phyloP scores from a whole-genome alignment of 1,284 basidiomycete species.

The Leccinum insigne region DNA sequence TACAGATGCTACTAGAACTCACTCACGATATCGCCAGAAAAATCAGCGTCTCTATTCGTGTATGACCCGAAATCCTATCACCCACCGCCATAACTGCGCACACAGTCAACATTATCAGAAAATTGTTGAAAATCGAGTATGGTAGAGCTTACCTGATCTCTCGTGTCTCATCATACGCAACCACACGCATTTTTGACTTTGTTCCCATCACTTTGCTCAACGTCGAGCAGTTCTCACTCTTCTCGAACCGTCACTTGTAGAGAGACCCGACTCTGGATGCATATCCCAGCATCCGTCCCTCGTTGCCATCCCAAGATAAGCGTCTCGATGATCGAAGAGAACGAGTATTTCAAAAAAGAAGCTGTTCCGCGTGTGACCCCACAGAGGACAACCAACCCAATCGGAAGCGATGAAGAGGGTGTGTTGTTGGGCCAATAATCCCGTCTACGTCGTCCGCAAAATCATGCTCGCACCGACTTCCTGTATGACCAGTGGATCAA shows the following conservation, averaged over 20 bases:
- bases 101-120: neutral
- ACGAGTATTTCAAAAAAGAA: neutral
- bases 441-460: neutral
- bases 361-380: neutral
- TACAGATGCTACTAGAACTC: neutral
- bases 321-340: neutral
- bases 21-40: neutral
- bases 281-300: neutral
- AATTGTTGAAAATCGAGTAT: neutral
- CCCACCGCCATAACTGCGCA: neutral
- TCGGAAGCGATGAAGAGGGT: neutral
- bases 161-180: neutral
- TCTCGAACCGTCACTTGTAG: neutral
- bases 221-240: neutral
- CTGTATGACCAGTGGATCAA: conserved; percentile 4
- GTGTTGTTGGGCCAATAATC: conserved; percentile 4
- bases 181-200: neutral
- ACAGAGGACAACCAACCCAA: neutral
- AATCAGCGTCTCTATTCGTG: neutral
- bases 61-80: neutral
- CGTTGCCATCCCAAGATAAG: neutral
- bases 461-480: neutral
- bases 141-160: neutral
- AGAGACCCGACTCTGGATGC: neutral
- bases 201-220: neutral